Base-by-base conservation (phyloP, 371 early-diverging fungal species). In the Mucor piriformis region DNA sequence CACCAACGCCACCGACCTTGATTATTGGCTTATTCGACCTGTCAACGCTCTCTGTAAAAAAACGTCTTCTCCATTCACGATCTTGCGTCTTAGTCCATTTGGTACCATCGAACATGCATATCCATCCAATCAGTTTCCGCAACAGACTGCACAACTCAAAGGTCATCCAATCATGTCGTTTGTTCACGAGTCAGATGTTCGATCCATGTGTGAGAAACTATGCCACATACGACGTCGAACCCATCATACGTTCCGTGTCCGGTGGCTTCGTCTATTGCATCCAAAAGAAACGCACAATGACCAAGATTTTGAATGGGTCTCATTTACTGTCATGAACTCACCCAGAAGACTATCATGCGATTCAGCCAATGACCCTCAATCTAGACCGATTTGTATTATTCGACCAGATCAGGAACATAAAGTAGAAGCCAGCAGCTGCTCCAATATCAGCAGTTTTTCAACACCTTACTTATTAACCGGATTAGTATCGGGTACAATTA, bases 151-250 rank as follows among this genome's bases (percentile, higher is more conserved):
- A 21, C 53, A 67, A 21, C 62, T 76, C 4, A 49, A 63, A 13
- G 73, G 73, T n/a, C 65, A 47, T 27, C 73, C 76, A 10, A 73
- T 76, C 47, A 76, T 76, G 76, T 67, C 76, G 10, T 76, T 69
- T 63, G 56, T 76, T 34, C 70, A 76, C 27, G 54, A 67, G 12
- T 67, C 65, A 27, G 76, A 76, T 50, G 66, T 76, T 2, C 64
- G 66, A n/a, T 38, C 42, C 11, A 25, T 76, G 2, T 76, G 76
- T 37, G 60, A 63, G 13, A 59, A 59, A 5, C 34, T 76, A 15
- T 55, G 66, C 29, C 46, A 62, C n/a, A 57, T 59, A 0, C 56
- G 29, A 3, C 49, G 49, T 18, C 27, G 48, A 23, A 29, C 44
- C 1, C 56, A 69, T 35, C 50, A 51, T 13, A 69, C 61, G 7